These are phyloP conservation scores for Chaetomidium leptoderma DNA, from an alignment of 495 filamentous ascomycete genomes.

Conservation along the genomic window DNA sequence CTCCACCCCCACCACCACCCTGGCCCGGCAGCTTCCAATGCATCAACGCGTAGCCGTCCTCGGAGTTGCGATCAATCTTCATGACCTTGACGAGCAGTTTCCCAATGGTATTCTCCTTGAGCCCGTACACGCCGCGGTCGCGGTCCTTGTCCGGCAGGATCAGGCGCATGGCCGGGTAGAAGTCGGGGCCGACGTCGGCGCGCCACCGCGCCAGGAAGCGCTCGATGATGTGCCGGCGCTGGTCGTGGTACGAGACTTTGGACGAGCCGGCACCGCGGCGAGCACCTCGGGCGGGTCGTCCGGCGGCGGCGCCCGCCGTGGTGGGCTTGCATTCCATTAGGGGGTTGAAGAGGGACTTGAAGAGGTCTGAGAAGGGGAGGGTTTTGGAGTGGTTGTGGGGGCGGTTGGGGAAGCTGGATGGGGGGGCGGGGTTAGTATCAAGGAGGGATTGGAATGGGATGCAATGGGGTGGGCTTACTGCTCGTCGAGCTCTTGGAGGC, in stretches of 20 bases:
- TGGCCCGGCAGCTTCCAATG: constrained; percentile 92
- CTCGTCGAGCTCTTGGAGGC: constrained; percentile 55
- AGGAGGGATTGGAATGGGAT: not conserved
- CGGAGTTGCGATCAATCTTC: constrained; percentile 87
- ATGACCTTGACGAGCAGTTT: constrained; percentile 84
- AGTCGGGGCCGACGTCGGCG: constrained; percentile 79
- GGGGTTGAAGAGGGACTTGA: constrained; percentile 75
- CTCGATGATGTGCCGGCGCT: constrained; percentile 79
- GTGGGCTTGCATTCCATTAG: constrained; percentile 80
- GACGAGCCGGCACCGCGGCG: constrained; percentile 41
- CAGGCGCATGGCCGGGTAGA: constrained; percentile 88
- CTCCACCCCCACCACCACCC: constrained; percentile 46
- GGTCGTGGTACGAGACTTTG: constrained; percentile 71
- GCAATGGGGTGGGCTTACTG: constrained; percentile 46
- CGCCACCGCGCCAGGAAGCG: constrained; percentile 88
- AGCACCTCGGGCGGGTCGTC: constrained; percentile 37
- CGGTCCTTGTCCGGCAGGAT: constrained; percentile 93
- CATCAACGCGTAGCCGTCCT: constrained; percentile 77
- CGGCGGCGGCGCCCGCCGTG: constrained; percentile 48
- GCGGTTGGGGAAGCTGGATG: constrained; percentile 79
- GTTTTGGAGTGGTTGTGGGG: constrained; percentile 76
- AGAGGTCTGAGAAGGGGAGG: constrained; percentile 78
- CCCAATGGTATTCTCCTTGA: constrained; percentile 89
- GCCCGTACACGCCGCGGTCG: constrained; percentile 86
- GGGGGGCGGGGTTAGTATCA: constrained; percentile 29